Percentiles rank a stretch among this genome's conserved stretches.
phyloP scores from a whole-genome alignment of 2,329 filamentous ascomycete species.

The Apiospora arundinis region DNA sequence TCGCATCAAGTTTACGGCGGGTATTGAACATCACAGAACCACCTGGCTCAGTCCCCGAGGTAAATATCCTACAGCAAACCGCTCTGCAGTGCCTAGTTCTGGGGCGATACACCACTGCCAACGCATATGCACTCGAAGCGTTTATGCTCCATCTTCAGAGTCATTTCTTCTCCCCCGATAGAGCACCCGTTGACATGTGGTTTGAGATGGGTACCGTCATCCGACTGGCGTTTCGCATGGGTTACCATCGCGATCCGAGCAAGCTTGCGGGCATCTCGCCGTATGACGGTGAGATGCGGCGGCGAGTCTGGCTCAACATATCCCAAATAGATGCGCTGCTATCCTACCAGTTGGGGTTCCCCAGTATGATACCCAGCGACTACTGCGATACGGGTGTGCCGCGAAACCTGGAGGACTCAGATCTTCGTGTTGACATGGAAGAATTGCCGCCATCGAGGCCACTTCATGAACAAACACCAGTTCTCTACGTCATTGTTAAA shows the following conservation, averaged over 20 bases:
- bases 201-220: slow-evolving; percentile 47
- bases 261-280: slow-evolving; percentile 41
- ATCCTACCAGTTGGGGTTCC: slow-evolving; percentile 54
- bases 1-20: slow-evolving; percentile 33
- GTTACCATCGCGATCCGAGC: slow-evolving; percentile 49
- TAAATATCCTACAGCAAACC: slow-evolving; percentile 27
- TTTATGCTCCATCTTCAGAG: slow-evolving; percentile 43
- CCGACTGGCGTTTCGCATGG: slow-evolving; percentile 47
- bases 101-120: slow-evolving; percentile 42
- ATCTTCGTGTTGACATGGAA: slow-evolving; percentile 41
- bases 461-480: not conserved
- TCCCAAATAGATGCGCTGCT: slow-evolving; percentile 52
- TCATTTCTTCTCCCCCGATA: slow-evolving; percentile 34
- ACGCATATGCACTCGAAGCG: slow-evolving; percentile 45
- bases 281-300: slow-evolving; percentile 50
- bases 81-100: slow-evolving; percentile 35
- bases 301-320: slow-evolving; percentile 46
- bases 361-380: slow-evolving; percentile 50
- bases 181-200: slow-evolving; percentile 44
- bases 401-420: slow-evolving; percentile 46
- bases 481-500: not conserved
- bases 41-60: slow-evolving; percentile 24
- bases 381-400: slow-evolving; percentile 46
- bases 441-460: slow-evolving; percentile 37
- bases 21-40: slow-evolving; percentile 21